Percentiles rank a stretch among this genome's conserved stretches.
phyloP scores from a whole-genome alignment of 495 filamentous ascomycete genomes.

The Astrocystis sublimbata region DNA sequence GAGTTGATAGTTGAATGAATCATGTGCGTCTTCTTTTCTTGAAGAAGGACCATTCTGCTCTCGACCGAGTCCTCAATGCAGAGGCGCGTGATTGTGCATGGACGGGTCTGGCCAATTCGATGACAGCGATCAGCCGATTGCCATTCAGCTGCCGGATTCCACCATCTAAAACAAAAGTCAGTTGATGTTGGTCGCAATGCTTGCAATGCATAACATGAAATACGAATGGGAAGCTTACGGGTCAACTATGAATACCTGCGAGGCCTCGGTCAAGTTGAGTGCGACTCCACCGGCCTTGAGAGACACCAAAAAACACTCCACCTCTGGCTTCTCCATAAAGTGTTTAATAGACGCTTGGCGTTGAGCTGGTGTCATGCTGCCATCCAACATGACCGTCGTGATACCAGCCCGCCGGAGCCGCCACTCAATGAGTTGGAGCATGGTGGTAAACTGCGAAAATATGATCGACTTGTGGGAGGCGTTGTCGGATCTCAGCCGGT shows the following conservation, averaged over 20 bases:
- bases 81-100: conserved; percentile 89
- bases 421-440: conserved; percentile 98
- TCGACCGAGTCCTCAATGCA: conserved; percentile 97
- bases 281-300: conserved; percentile 96
- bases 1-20: conserved; percentile 94
- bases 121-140: conserved; percentile 95
- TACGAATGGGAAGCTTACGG: conserved; percentile 70
- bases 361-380: conserved; percentile 90
- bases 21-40: conserved; percentile 97
- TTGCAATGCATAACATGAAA: background rate
- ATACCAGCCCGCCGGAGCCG: conserved; percentile 90
- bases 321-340: conserved; percentile 91
- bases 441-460: conserved; percentile 95
- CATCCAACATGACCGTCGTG: conserved; percentile 96
- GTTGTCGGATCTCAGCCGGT: conserved; percentile 83
- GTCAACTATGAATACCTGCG: conserved; percentile 91
- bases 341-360: conserved; percentile 85
- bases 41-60: conserved; percentile 86
- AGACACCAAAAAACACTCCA: conserved; percentile 92
- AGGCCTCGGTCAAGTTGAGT: conserved; percentile 91
- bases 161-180: conserved; percentile 62
- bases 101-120: conserved; percentile 90
- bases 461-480: conserved; percentile 94
- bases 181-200: conserved; percentile 29
- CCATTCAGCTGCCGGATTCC: conserved; percentile 98